Evolutionary conservation across 352 stramenopile species (phyloP).

Genomic region (Globisporangium nodosum): DNA sequence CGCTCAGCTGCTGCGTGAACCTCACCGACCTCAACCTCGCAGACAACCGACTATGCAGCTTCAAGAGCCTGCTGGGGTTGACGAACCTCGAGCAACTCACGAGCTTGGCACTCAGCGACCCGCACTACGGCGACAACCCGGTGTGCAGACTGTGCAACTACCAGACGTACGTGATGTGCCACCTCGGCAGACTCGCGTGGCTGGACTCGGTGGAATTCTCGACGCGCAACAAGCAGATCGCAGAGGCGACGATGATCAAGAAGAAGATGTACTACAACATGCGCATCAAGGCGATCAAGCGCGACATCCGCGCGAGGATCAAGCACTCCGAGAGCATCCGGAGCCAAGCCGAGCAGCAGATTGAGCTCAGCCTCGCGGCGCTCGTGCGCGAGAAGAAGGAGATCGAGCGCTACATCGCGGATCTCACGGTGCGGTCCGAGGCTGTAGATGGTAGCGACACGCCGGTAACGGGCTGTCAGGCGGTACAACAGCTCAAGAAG

Average conservation of each 20-base stretch:
- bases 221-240: slow-evolving; percentile 79
- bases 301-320: slow-evolving; percentile 60
- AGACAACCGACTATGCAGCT: slow-evolving; percentile 77
- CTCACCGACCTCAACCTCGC: slow-evolving; percentile 84
- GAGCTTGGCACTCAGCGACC: slow-evolving; percentile 74
- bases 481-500: slow-evolving; percentile 19
- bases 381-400: slow-evolving; percentile 61
- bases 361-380: slow-evolving; percentile 34
- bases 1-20: slow-evolving; percentile 43
- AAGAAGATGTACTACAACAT: slow-evolving; percentile 97
- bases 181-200: slow-evolving; percentile 58
- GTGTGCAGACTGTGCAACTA: slow-evolving; percentile 92
- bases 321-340: slow-evolving; percentile 40
- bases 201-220: slow-evolving; percentile 78
- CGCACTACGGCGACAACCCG: slow-evolving; percentile 88
- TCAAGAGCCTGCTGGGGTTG: slow-evolving; percentile 83
- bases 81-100: slow-evolving; percentile 57
- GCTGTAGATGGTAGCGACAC: neutral
- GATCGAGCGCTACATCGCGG: slow-evolving; percentile 41
- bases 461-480: slow-evolving; percentile 2
- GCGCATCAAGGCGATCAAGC: slow-evolving; percentile 88
- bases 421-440: slow-evolving; percentile 3
- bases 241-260: slow-evolving; percentile 90
- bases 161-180: slow-evolving; percentile 88
- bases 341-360: slow-evolving; percentile 38